A percentile compares a stretch with the other conserved stretches of the same genome.
Conservation (phyloP, 2,329 filamentous ascomycete genomes). For the Fusarium marasasianum region DNA sequence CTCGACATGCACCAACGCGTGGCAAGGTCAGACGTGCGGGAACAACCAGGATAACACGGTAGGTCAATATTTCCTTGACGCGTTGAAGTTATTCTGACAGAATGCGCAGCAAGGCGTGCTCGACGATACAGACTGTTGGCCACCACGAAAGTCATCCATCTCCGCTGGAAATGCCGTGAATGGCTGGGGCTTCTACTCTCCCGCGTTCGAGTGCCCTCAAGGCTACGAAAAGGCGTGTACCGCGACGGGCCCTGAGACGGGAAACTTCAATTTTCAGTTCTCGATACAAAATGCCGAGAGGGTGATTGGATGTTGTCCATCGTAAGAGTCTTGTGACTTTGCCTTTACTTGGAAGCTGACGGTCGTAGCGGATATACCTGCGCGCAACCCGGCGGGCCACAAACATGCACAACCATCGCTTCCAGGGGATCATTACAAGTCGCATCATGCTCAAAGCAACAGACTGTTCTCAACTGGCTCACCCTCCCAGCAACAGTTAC, state of each 20-base stretch:
- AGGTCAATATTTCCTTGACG: neutral
- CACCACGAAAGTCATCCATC: neutral
- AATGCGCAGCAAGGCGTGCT: neutral
- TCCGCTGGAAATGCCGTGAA: neutral
- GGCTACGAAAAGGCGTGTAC: neutral
- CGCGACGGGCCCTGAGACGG: neutral
- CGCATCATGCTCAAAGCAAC: neutral
- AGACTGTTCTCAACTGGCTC: neutral
- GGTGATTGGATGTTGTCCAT: neutral
- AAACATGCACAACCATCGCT: neutral
- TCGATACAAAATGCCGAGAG: neutral
- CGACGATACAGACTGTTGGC: neutral
- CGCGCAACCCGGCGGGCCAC: neutral
- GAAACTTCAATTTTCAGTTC: slow-evolving; percentile 7
- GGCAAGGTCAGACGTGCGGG: neutral
- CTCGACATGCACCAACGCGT: neutral
- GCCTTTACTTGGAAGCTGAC: neutral
- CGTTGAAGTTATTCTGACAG: neutral
- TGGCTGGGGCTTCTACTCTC: slow-evolving; percentile 5
- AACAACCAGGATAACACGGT: neutral
- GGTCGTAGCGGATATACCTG: neutral
- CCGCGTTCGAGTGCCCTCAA: neutral
- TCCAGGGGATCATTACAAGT: neutral
- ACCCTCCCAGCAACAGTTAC: neutral
- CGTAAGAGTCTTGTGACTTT: neutral